Evolutionary conservation across 768 basidiomycete genomes (phyloP).

Genomic region (Daedaleopsis nitida): DNA sequence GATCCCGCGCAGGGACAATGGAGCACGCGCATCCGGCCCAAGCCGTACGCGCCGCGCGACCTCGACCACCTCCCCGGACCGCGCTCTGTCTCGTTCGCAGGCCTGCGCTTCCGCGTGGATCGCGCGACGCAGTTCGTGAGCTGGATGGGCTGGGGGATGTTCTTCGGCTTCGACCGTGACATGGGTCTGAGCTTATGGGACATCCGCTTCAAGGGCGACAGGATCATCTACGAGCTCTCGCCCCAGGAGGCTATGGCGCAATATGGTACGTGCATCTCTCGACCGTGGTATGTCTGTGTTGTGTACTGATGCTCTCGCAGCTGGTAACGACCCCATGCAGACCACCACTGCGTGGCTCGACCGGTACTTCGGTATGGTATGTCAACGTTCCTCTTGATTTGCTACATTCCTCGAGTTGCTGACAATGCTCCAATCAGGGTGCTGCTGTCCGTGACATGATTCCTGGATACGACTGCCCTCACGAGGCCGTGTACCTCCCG

Average conservation of each 20-base stretch:
- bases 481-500: constrained; percentile 60
- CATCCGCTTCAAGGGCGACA: constrained; percentile 54
- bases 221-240: constrained; percentile 64
- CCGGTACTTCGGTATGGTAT: constrained; percentile 60
- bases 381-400: not conserved
- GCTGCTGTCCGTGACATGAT: constrained; percentile 57
- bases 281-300: not conserved
- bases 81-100: constrained; percentile 60
- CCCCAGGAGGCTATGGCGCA: constrained; percentile 68
- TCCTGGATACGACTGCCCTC: constrained; percentile 68
- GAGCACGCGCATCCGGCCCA: constrained; percentile 46
- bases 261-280: constrained; percentile 41
- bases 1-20: constrained; percentile 37
- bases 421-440: constrained; percentile 33
- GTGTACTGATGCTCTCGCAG: constrained; percentile 28
- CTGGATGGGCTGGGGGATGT: constrained; percentile 71
- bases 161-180: constrained; percentile 63
- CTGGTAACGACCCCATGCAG: constrained; percentile 65
- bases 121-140: constrained; percentile 52
- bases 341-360: constrained; percentile 64
- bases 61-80: constrained; percentile 69
- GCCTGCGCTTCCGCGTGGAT: constrained; percentile 60
- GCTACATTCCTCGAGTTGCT: no score
- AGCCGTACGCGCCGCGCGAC: constrained; percentile 41
- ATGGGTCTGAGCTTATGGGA: constrained; percentile 69